Percentiles rank a stretch among this genome's conserved stretches.
These are phyloP conservation scores for Kodamaea anthophila DNA, from an alignment of 1,139 yeast genomes.

Conservation along the genomic window DNA sequence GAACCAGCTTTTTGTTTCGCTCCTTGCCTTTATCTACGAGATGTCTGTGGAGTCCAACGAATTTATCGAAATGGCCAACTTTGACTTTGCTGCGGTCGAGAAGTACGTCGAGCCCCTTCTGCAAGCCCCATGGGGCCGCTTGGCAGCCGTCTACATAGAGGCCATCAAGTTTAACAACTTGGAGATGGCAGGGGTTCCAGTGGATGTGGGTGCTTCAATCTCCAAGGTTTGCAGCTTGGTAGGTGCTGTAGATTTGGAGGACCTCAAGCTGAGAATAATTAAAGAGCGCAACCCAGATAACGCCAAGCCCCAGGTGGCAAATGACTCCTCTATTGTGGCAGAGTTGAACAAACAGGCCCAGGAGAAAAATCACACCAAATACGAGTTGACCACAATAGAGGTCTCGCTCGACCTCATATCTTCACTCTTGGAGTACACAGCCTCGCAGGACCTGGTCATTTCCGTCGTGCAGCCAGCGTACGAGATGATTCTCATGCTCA, in stretches of 20 bases:
- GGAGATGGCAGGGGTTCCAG: conserved; percentile 26
- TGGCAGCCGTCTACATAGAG: conserved; percentile 48
- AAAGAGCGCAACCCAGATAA: conserved; percentile 27
- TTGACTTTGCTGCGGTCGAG: conserved; percentile 17
- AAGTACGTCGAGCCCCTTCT: conserved; percentile 15
- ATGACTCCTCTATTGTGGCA: conserved; percentile 22
- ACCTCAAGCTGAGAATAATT: conserved; percentile 28
- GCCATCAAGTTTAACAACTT: conserved; percentile 58
- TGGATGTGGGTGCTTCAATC: conserved; percentile 11
- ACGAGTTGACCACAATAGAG: conserved; percentile 59
- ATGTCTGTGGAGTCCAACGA: conserved; percentile 59
- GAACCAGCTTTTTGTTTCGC: conserved; percentile 41
- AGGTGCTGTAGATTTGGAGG: conserved; percentile 37
- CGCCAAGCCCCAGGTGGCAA: conserved; percentile 26
- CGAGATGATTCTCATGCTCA: conserved; percentile 37
- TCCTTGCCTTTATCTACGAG: conserved; percentile 60
- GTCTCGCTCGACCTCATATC: conserved; percentile 69
- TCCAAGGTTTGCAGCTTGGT: conserved; percentile 20
- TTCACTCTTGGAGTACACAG: conserved; percentile 59
- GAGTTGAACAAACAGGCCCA: conserved; percentile 12
- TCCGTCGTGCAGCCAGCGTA: conserved; percentile 18
- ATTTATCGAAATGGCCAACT: conserved; percentile 39
- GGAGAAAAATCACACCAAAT: conserved; percentile 38
- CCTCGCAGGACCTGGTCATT: conserved; percentile 18
- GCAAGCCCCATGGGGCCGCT: conserved; percentile 22